phyloP scores from a whole-genome alignment of 2,329 filamentous ascomycete genomes.

The Tolypocladium capitatum region DNA sequence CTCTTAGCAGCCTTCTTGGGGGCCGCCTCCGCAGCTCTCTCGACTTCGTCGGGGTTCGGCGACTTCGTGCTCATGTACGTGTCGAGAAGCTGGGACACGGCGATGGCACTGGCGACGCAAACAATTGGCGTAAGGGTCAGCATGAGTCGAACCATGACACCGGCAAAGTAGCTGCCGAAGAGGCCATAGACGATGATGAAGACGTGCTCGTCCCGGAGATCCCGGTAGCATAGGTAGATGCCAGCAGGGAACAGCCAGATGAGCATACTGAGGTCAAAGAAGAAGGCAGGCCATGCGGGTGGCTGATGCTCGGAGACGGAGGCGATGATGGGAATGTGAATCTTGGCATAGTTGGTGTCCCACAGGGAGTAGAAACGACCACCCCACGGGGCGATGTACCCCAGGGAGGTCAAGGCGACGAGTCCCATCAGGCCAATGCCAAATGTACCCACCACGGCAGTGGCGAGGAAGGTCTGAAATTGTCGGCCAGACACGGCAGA shows the following conservation, averaged over 20 bases:
- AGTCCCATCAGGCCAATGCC: slow-evolving; percentile 59
- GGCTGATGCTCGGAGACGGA: slow-evolving; percentile 99
- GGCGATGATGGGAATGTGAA: slow-evolving; percentile 97
- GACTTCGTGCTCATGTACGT: slow-evolving; percentile 60
- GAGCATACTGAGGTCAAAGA: slow-evolving; percentile 95
- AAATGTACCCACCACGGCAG: slow-evolving; percentile 63
- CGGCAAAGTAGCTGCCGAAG: slow-evolving; percentile 92
- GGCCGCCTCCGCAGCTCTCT: slow-evolving; percentile 33
- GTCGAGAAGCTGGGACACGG: slow-evolving; percentile 77
- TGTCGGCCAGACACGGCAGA: slow-evolving; percentile 83
- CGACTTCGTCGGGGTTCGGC: slow-evolving; percentile 38
- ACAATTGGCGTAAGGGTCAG: slow-evolving; percentile 92
- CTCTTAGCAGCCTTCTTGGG: slow-evolving; percentile 43
- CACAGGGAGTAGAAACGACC: slow-evolving; percentile 98
- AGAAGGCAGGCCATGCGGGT: slow-evolving; percentile 97
- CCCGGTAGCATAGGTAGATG: slow-evolving; percentile 95
- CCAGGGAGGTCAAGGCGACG: slow-evolving; percentile 76
- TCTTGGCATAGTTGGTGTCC: slow-evolving; percentile 98
- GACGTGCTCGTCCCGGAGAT: slow-evolving; percentile 88
- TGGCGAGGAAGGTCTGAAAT: slow-evolving; percentile 79
- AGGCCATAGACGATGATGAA: slow-evolving; percentile 97
- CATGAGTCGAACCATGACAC: slow-evolving; percentile 99
- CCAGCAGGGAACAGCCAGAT: slow-evolving; percentile 99
- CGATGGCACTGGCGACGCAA: slow-evolving; percentile 84
- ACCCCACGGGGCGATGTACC: slow-evolving; percentile 92